Percentiles rank a stretch among this genome's conserved stretches.
These are phyloP conservation scores for Blastobotrys attinorum DNA, from an alignment of 805 yeast genomes.

Conservation along the genomic window DNA sequence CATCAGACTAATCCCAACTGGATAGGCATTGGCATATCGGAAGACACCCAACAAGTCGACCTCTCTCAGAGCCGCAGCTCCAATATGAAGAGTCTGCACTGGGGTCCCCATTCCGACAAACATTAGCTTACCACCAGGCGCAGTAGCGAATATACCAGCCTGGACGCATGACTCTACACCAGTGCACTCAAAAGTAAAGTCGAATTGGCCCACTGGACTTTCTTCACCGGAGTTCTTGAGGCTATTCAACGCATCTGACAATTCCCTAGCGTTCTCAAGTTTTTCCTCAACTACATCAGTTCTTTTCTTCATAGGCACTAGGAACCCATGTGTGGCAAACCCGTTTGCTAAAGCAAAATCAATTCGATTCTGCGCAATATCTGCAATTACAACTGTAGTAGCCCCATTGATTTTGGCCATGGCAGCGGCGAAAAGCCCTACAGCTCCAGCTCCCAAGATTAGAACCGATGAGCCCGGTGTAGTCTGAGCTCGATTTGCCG, in stretches of 20 bases:
- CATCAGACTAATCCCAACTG: slow-evolving; percentile 59
- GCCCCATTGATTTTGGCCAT: slow-evolving; percentile 75
- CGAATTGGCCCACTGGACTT: slow-evolving; percentile 49
- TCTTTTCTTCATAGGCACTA: slow-evolving; percentile 46
- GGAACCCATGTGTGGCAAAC: slow-evolving; percentile 39
- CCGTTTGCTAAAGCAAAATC: slow-evolving; percentile 60
- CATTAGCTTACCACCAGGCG: slow-evolving; percentile 63
- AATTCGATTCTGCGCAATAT: slow-evolving; percentile 59
- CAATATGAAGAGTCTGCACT: slow-evolving; percentile 32
- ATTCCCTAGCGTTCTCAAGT: slow-evolving; percentile 32
- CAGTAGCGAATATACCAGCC: slow-evolving; percentile 55
- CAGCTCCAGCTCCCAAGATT: slow-evolving; percentile 87
- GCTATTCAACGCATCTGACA: slow-evolving; percentile 26
- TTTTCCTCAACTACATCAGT: slow-evolving; percentile 41
- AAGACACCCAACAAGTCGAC: slow-evolving; percentile 77
- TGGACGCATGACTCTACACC: slow-evolving; percentile 75
- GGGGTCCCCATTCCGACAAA: slow-evolving; percentile 79
- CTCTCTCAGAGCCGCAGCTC: slow-evolving; percentile 51
- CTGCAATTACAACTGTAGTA: slow-evolving; percentile 57
- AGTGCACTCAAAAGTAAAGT: slow-evolving; percentile 70
- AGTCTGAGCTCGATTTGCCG: slow-evolving; percentile 53
- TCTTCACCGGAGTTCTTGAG: slow-evolving; percentile 29
- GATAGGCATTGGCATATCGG: slow-evolving; percentile 56
- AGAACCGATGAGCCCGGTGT: slow-evolving; percentile 63
- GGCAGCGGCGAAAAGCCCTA: slow-evolving; percentile 68